Conservation (phyloP, 225 moss, liverwort and hornwort species). For the Straminergon stramineum region DNA sequence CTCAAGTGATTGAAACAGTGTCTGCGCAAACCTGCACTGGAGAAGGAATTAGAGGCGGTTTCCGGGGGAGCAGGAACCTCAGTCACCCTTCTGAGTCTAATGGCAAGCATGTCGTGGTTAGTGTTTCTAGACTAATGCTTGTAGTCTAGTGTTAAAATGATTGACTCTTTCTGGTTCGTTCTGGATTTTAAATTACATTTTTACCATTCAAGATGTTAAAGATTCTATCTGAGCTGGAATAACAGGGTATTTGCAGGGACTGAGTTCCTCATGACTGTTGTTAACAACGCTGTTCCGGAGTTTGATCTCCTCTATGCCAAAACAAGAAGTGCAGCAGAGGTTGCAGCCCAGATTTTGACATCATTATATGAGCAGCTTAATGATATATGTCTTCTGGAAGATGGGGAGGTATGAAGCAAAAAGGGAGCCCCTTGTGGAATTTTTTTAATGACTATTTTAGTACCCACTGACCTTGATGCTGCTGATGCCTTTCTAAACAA, state of each 20-base stretch:
- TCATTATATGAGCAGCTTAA: conserved; percentile 75
- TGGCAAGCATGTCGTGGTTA: conserved; percentile 81
- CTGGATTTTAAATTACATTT: neutral
- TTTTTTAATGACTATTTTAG: neutral
- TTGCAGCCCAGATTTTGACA: conserved; percentile 81
- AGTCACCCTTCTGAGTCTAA: conserved; percentile 76
- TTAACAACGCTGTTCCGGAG: conserved; percentile 70
- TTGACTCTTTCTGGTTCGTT: neutral
- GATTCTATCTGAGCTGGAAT: conserved; percentile 15
- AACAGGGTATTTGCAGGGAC: conserved; percentile 93
- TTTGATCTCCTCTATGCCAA: conserved; percentile 42
- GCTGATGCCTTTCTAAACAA: neutral
- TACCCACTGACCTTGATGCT: neutral
- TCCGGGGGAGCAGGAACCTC: conserved; percentile 53
- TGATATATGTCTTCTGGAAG: conserved; percentile 81
- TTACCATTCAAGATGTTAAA: neutral
- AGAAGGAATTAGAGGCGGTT: conserved; percentile 85
- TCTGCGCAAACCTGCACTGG: conserved; percentile 68
- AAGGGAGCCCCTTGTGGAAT: neutral
- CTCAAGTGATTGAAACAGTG: conserved; percentile 26
- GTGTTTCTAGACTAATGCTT: conserved; percentile 10
- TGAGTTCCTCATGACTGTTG: conserved; percentile 79
- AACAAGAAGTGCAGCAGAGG: conserved; percentile 63
- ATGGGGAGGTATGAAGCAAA: conserved; percentile 63
- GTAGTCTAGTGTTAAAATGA: neutral